Evolutionary conservation across 2,329 filamentous ascomycete genomes (phyloP), one percentile per base, ranked within the genome.

Genomic region (Emmonsiellopsis sp.): DNA sequence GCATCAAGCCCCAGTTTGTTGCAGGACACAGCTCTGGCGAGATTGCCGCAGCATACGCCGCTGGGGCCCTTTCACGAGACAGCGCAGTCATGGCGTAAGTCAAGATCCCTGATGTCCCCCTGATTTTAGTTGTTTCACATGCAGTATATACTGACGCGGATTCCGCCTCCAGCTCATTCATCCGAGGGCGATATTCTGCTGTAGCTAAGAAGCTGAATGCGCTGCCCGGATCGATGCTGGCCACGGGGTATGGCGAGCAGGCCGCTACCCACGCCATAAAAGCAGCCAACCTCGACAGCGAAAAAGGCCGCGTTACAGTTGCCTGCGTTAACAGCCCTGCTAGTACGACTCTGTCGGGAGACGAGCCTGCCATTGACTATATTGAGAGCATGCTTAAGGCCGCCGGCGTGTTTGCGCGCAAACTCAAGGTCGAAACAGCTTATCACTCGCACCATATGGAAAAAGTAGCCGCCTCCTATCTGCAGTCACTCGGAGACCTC

Each of bases 311-410:
- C 5, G 52, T 59, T 21, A 33, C 43, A 3, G 57, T 60, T n/a
- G 58, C 57, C 32, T 54, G 52, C 27, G 13, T 51, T 14, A 54
- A 54, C 40, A 54, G 52, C 42, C 48, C 45, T 17, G 6, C 34
- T 11, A 54, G 46, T 51, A 40, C 46, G 32, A 54, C 52, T 14
- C 7, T 60, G 14, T 56, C 55, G 5, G 51, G 52, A 42, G 74
- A 78, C 46, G 68, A 72, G 49, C 61, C 66, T 2, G 73, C 70
- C 4, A 65, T 80, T 36, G 51, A 53, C 9, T n/a, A 51, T 13
- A 31, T 44, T 10, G 14, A 42, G 14, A 3, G 11, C 48, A 42
- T 27, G 4, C 48, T 51, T 9, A 42, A 42, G 21, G 36, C 27
- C 37, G 36, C n/a, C n/a, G n/a, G 21, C 21, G 37, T 51, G 14